phyloP scores from a whole-genome alignment of 306 rosid species.

The Canavalia ensiformis region DNA sequence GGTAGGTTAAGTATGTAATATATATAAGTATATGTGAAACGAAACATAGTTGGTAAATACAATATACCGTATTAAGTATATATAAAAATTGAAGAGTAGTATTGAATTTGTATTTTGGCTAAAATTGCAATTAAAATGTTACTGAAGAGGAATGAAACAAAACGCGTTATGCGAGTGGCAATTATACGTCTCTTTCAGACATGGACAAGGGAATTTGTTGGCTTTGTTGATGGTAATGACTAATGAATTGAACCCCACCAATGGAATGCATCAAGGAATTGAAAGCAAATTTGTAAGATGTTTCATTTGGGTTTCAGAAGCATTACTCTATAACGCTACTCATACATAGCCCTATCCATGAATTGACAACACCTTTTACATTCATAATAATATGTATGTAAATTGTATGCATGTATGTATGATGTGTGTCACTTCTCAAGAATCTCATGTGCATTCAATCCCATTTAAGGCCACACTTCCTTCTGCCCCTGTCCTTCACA shows the following conservation, averaged over 20 bases:
- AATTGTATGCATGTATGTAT: not conserved
- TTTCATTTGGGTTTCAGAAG: conserved; percentile 41
- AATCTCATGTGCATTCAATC: conserved; percentile 44
- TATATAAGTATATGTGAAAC: not conserved
- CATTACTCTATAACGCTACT: conserved; percentile 19
- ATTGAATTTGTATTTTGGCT: not conserved
- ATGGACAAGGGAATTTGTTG: conserved; percentile 42
- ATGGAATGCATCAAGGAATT: conserved; percentile 16
- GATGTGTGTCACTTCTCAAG: conserved; percentile 40
- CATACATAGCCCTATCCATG: conserved; percentile 30
- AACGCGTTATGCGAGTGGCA: conserved; percentile 22
- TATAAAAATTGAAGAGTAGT: not conserved
- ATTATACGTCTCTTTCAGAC: conserved; percentile 29
- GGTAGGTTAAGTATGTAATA: not conserved
- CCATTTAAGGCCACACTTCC: conserved; percentile 43
- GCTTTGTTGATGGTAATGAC: conserved; percentile 14
- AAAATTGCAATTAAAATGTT: conserved; percentile 19
- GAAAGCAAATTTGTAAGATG: conserved; percentile 44
- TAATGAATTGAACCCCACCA: conserved; percentile 50
- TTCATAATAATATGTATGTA: not conserved
- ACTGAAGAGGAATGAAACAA: conserved; percentile 29
- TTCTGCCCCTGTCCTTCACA: conserved; percentile 9
- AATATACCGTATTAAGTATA: not conserved
- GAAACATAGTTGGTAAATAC: conserved; percentile 5
- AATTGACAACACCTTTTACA: conserved; percentile 51